These are phyloP conservation scores for Peterozyma xylosa DNA, from an alignment of 805 yeast genomes.

Conservation along the genomic window DNA sequence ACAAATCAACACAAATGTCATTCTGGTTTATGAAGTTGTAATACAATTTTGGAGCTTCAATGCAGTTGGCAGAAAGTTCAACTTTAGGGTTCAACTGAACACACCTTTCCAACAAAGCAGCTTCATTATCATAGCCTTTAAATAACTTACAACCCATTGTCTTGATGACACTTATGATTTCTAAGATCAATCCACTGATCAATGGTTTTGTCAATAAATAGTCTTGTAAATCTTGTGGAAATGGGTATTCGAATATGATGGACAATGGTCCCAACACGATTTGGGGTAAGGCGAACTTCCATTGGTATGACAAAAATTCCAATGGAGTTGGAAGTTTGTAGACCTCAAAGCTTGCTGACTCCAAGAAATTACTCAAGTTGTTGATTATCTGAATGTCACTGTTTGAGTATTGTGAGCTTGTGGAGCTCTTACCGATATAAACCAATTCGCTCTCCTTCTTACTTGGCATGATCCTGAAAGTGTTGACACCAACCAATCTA, in stretches of 20 bases:
- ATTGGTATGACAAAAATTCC: slow-evolving; percentile 66
- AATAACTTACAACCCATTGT: slow-evolving; percentile 72
- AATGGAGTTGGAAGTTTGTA: slow-evolving; percentile 42
- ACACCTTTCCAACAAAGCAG: slow-evolving; percentile 48
- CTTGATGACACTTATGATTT: slow-evolving; percentile 64
- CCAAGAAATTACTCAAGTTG: slow-evolving; percentile 27
- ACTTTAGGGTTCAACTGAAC: slow-evolving; percentile 31
- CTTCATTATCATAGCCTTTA: slow-evolving; percentile 63
- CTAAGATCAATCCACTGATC: slow-evolving; percentile 71
- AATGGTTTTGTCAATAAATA: slow-evolving; percentile 83
- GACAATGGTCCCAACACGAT: slow-evolving; percentile 74
- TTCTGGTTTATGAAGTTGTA: slow-evolving; percentile 56
- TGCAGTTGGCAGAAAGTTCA: slow-evolving; percentile 19
- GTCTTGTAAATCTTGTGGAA: slow-evolving; percentile 46
- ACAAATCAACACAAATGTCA: slow-evolving; percentile 62
- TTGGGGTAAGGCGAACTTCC: slow-evolving; percentile 78
- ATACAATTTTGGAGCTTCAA: slow-evolving; percentile 51
- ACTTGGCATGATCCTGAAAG: slow-evolving; percentile 25
- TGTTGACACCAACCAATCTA: slow-evolving; percentile 27
- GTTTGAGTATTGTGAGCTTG: slow-evolving; percentile 32
- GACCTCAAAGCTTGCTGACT: slow-evolving; percentile 33
- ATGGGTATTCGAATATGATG: slow-evolving; percentile 63
- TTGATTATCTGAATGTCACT: slow-evolving; percentile 31
- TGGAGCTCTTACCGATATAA: slow-evolving; percentile 34
- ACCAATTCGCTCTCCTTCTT: slow-evolving; percentile 37